Base-by-base conservation (phyloP, 1,139 yeast genomes). In the Kurtzmaniella quercitrusa region DNA sequence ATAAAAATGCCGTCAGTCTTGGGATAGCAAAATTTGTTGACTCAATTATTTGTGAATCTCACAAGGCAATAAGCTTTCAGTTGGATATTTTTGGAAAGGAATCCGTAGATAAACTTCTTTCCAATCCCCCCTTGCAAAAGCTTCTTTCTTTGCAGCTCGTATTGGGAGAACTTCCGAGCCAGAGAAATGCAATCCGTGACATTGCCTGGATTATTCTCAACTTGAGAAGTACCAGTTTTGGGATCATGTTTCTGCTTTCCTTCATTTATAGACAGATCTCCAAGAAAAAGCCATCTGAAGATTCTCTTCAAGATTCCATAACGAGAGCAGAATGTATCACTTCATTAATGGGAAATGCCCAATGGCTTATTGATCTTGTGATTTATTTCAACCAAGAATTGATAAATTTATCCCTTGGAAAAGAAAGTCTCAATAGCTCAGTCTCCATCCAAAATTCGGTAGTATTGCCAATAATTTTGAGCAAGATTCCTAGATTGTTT, bases 311-410 rank as follows among this genome's bases (percentile, higher is more conserved):
- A 24, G 88, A 84, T 53, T 73, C 82, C 1, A 71, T 76, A 15
- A 68, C 75, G 44, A 60, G 85, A 54, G 79, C 81, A 41, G 80
- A 82, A 56, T 68, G 80, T 47, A 70, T 84, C 6, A 63, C 81
- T 45, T 77, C 85, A 16, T 70, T 85, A 42, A 60, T 85, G 17
- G 95, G 96, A 0, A 76, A 82, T 37, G 75, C 84, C n/a, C 75
- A 87, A 51, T 89, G 95, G 95, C 72, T 84, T 46, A 70, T 85
- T 37, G 95, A 88, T 56, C 73, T 86, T 46, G 68, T 86, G 52
- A 77, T 81, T 0, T 79, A 77, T 48, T 59, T 85, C 39, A 78
- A 81, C 46, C 94, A 88, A 57, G 95, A 88, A 51, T 59, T 89
- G 18, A 63, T 79, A 16, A 75, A 71, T 41, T 55, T 72, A 18